These are phyloP conservation scores for Penicillium psychrosexuale DNA, from an alignment of 2,329 filamentous ascomycete genomes.

Conservation along the genomic window DNA sequence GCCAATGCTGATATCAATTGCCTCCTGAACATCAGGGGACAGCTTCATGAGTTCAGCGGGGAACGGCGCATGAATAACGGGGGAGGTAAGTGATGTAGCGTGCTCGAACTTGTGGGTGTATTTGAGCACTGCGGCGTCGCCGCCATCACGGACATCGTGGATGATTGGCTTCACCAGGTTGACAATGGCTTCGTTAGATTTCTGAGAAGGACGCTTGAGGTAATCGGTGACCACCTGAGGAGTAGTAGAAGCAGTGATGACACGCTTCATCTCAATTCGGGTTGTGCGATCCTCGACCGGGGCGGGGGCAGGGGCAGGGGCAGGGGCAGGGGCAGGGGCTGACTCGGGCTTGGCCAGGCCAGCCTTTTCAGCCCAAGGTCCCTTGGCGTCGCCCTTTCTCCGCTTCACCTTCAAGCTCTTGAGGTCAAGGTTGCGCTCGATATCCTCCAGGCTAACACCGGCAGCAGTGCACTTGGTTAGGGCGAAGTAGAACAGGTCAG, in stretches of 20 bases:
- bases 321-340: conserved; percentile 20
- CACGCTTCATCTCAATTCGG: conserved; percentile 78
- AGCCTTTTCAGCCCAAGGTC: conserved; percentile 82
- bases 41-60: conserved; percentile 81
- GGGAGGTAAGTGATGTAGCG: conserved; percentile 83
- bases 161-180: conserved; percentile 90
- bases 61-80: conserved; percentile 87
- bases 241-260: conserved; percentile 65
- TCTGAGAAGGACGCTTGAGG: conserved; percentile 86
- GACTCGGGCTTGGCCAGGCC: conserved; percentile 50
- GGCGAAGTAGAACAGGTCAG: conserved; percentile 94
- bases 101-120: conserved; percentile 99
- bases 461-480: conserved; percentile 82
- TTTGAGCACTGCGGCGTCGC: conserved; percentile 82
- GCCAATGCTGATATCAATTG: conserved; percentile 90
- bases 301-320: conserved; percentile 48
- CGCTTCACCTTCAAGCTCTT: conserved; percentile 96
- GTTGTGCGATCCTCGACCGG: conserved; percentile 48
- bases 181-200: conserved; percentile 90
- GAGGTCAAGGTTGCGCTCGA: conserved; percentile 86
- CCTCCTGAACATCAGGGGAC: conserved; percentile 74
- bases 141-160: conserved; percentile 74
- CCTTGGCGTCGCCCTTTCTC: conserved; percentile 89
- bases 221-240: conserved; percentile 66
- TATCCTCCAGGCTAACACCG: conserved; percentile 80